These are phyloP conservation scores for Leucaena leucocephala DNA, from an alignment of 306 rosid genomes.

Conservation along the genomic window DNA sequence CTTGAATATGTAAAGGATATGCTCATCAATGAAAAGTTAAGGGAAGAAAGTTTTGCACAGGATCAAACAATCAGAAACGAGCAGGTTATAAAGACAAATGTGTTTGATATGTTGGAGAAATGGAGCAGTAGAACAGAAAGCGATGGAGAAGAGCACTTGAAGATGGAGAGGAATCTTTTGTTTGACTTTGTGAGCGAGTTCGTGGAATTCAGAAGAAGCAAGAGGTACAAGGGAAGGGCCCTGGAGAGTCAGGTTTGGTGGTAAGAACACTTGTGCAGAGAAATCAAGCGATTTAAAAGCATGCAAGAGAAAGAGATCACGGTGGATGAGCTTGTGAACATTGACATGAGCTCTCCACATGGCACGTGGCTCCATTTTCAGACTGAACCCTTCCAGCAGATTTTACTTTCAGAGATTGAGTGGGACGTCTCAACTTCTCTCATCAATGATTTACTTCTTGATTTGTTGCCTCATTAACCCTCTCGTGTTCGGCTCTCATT, in stretches of 20 bases:
- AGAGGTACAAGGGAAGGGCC: conserved; percentile 40
- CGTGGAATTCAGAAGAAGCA: conserved; percentile 44
- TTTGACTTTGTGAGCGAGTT: conserved; percentile 58
- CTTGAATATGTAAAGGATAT: conserved; percentile 62
- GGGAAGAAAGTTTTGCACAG: conserved; percentile 53
- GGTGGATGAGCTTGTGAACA: conserved; percentile 46
- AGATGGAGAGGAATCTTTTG: conserved; percentile 53
- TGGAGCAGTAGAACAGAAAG: conserved; percentile 28
- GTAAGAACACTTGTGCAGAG: conserved; percentile 57
- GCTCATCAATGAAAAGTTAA: conserved; percentile 54
- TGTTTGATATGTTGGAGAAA: neutral
- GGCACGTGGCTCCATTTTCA: conserved; percentile 36
- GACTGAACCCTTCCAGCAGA: conserved; percentile 58
- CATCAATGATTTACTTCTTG: conserved; percentile 62
- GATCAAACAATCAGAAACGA: conserved; percentile 36
- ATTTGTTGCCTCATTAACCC: conserved; percentile 40
- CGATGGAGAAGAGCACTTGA: conserved; percentile 43
- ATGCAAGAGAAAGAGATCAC: conserved; percentile 53
- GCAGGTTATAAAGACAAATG: conserved; percentile 47
- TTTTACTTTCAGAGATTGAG: conserved; percentile 50
- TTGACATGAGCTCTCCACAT: neutral
- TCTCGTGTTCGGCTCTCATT: neutral
- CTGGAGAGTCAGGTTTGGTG: conserved; percentile 43
- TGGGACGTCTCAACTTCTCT: conserved; percentile 46
- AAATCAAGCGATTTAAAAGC: conserved; percentile 52